Evolutionary conservation across 768 basidiomycete genomes (phyloP), one percentile per base, ranked within the genome.

Genomic region (Tricholoma terreum): DNA sequence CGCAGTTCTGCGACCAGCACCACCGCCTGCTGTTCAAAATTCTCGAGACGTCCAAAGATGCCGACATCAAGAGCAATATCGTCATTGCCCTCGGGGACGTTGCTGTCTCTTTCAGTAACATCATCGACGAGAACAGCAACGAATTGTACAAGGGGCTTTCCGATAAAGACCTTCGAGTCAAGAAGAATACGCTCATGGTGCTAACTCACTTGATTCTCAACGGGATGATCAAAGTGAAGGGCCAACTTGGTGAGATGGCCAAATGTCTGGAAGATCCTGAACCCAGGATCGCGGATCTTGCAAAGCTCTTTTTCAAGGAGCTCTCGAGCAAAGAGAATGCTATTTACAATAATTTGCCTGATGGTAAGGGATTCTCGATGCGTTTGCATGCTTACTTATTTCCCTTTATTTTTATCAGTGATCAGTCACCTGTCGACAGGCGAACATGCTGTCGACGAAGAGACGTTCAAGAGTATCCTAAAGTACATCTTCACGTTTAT

Each of bases 191-290:
- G 34, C 81, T 99, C 45, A 98, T 98, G 96, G 97, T 98, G 30
- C 79, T 98, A 55, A 96, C 94, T 10, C 94, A 98, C 70, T 75
- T 99, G 58, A 98, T 98, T 67, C 75, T 99, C 59, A 98, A 98
- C 65, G 96, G 96, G 2, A 98, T 98, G 97, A 91, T 99, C 81
- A 99, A 98, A 73, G 95, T 98, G 63, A 98, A 99, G 74, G 97
- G 97, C 1, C 96, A 99, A 69, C 79, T 99, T 6, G 97, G 97
- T 15, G 97, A 99, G 79, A 98, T 99, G 96, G 97, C 96, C n/a
- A 98, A 99, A 73, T 98, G 97, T 69, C 74, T 98, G 6, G 94
- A 98, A 74, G 96, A 98, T 71, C 79, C 83, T 21, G 96, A 98
- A 56, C 79, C 79, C 46, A 75, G 96, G 12, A 89, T 99, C 58